These are phyloP conservation scores for Chenopodium berlandieri DNA, from an alignment of 148 eudicot genomes.

Conservation along the genomic window DNA sequence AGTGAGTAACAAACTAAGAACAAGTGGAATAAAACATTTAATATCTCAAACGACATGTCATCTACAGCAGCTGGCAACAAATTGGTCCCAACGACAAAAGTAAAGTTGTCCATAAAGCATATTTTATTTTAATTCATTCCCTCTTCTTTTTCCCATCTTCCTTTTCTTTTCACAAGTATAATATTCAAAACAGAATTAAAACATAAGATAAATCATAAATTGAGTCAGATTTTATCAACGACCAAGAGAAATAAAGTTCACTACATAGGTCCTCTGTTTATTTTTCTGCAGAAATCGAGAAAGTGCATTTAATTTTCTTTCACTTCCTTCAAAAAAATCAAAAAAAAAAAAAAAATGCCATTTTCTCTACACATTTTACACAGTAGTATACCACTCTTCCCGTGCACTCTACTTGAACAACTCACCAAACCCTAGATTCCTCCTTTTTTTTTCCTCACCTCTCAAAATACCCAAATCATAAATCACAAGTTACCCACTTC, in stretches of 20 bases:
- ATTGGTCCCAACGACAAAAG: slow-evolving; percentile 9
- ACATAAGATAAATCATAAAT: neutral
- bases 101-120: slow-evolving; percentile 15
- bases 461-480: neutral
- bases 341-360: neutral
- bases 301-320: neutral
- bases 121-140: neutral
- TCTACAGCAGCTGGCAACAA: neutral
- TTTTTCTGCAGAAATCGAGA: neutral
- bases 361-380: neutral
- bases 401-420: neutral
- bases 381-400: slow-evolving; percentile 9
- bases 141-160: neutral
- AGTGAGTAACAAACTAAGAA: too few relatives aligned
- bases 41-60: too few relatives aligned
- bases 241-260: neutral
- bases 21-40: too few relatives aligned
- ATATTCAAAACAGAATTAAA: neutral
- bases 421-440: slow-evolving; percentile 10
- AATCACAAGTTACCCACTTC: neutral
- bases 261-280: neutral
- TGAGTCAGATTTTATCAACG: slow-evolving; percentile 5
- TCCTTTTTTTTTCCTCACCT: neutral
- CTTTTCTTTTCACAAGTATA: neutral
- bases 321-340: neutral